Base-by-base conservation (phyloP, 768 basidiomycete species). In the Mycena crocata region DNA sequence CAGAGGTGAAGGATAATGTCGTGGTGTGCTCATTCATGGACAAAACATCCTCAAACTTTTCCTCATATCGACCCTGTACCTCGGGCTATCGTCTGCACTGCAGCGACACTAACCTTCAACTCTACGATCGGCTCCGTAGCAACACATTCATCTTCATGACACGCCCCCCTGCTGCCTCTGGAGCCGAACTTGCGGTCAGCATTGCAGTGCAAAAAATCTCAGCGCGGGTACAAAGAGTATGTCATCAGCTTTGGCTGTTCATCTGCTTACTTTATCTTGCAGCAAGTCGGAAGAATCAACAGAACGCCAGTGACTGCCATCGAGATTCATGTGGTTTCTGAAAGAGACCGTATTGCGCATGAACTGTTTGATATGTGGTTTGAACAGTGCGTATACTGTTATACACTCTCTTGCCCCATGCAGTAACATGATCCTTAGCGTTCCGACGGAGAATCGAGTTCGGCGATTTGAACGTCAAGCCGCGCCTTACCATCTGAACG, bases 261-360 rank as follows among this genome's bases (percentile, higher is more conserved):
- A 35, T 3, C 8, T 31, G 17, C 24, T 44, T 37, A 40, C 14
- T 60, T 46, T 3, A 37, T 30, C 28, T 19, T 40, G 23, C 45
- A 91, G 90, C 89, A 90, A 87, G 72, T 89, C 14, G 90, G 90
- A 6, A 78, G 87, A 42, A 73, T 91, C 28, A 81, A 86, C 51
- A 83, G 85, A 39, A 78, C 84, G 0, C 84, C 88, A 0, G 82
- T 89, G 0, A 76, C 77, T 14, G 81, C 80, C 8, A 83, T 90
- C 39, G 90, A 91, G 66, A 81, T 91, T 10, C 90, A 91, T 72
- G 90, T 91, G 5, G 85, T 91, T 13, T 91, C 90, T 0, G 90
- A 90, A 71, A 79, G 89, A 15, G 90, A 91, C 73, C 84, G 88
- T 13, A 79, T 89, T 3, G 87, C 89, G 0, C 89, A 90, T 71